A percentile compares a stretch with the other conserved stretches of the same genome.
phyloP scores from a whole-genome alignment of 1,284 basidiomycete species.

The Austroboletus niveus region DNA sequence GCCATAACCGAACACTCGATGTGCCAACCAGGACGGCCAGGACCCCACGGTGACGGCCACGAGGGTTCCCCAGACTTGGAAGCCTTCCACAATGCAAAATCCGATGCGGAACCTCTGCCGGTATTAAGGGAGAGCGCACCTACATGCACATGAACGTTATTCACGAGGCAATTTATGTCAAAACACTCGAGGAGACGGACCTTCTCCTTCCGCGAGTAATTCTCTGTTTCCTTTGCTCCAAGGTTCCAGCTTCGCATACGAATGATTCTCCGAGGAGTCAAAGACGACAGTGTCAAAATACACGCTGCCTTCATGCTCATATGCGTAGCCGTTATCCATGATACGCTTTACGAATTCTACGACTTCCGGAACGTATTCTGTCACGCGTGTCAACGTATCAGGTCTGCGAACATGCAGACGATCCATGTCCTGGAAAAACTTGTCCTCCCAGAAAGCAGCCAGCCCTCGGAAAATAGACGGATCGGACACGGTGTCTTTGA shows the following conservation, averaged over 20 bases:
- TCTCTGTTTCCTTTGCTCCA: slow-evolving; percentile 94
- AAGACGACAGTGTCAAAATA: slow-evolving; percentile 95
- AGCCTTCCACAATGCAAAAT: slow-evolving; percentile 99
- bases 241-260: slow-evolving; percentile 95
- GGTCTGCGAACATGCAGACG: slow-evolving; percentile 85
- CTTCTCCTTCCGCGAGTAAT: slow-evolving; percentile 92
- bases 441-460: slow-evolving; percentile 87
- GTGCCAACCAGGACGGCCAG: slow-evolving; percentile 98
- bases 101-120: slow-evolving; percentile 67
- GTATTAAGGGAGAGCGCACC: slow-evolving; percentile 63
- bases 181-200: slow-evolving; percentile 35
- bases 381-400: slow-evolving; percentile 91
- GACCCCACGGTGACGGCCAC: slow-evolving; percentile 97
- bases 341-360: slow-evolving; percentile 87
- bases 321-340: slow-evolving; percentile 88
- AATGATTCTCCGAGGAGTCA: slow-evolving; percentile 69
- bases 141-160: slow-evolving; percentile 20
- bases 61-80: slow-evolving; percentile 97
- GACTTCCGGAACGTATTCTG: slow-evolving; percentile 97
- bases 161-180: background rate
- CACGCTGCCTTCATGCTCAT: slow-evolving; percentile 85
- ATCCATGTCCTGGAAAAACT: slow-evolving; percentile 93
- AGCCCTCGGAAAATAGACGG: slow-evolving; percentile 84
- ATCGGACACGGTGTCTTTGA: slow-evolving; percentile 81
- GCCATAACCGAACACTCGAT: slow-evolving; percentile 99